Base-by-base conservation (phyloP, 2,329 filamentous ascomycete genomes). In the Hymenoscyphus fructigenus region DNA sequence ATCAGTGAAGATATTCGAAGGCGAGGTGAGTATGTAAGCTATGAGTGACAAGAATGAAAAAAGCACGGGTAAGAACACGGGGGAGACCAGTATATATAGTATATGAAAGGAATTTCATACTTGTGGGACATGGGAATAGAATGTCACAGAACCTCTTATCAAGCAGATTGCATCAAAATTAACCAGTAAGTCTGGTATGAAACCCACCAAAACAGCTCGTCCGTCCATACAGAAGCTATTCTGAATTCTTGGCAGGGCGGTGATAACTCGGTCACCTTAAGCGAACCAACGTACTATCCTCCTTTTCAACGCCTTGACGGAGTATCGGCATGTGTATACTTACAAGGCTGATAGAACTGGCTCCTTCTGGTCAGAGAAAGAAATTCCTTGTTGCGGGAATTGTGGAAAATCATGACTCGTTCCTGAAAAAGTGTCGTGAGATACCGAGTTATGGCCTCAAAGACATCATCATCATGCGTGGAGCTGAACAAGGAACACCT, bases 211-310 rank as follows among this genome's bases (percentile, higher is more conserved):
- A 62, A 61, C 23, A 23, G 23, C 53, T 32, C 17, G 36, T 15
- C 23, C 29, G 59, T 59, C 69, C 66, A 70, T 53, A 65, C 56
- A 68, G 60, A 67, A 34, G 58, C 17, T 59, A 62, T 47, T 58
- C 55, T 57, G 50, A 65, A 36, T 32, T 66, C 65, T 68, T 71
- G 68, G 67, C 67, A 67, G 10, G 38, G 34, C 67, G 66, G 69
- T 57, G 68, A 71, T 69, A 67, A 65, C 53, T 71, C 69, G 69
- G 60, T 44, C n/a, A 28, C n/a, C 29, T 60, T 20, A 47, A 57
- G 38, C 28, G n/a, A 50, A n/a, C 59, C 59, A 50, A 58, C 41
- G 23, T 53, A 60, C 26, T 28, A 44, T 38, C 28, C 28, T 41
- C 41, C 60, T 62, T 58, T 66, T 38, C 26, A 47, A 64, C 57